These are phyloP conservation scores for Phytophthora foliorum DNA, from an alignment of 352 stramenopile species.

Conservation along the genomic window DNA sequence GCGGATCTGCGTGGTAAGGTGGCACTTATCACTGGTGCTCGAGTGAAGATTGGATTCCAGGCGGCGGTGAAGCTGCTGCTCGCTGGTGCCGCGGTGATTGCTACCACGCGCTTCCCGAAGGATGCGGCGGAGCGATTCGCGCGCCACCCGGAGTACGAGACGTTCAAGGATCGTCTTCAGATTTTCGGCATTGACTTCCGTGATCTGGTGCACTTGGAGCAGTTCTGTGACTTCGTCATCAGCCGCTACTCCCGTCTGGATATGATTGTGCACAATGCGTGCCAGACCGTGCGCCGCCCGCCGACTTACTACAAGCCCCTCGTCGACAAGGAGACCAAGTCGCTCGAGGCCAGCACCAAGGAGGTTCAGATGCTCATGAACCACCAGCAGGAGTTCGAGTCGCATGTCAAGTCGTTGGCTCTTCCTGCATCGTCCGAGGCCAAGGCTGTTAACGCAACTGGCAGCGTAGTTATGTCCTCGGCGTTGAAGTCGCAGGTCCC, in stretches of 20 bases:
- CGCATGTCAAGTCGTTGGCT: constrained; percentile 68
- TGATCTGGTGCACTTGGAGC: constrained; percentile 96
- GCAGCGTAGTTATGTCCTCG: constrained; percentile 68
- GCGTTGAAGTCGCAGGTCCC: constrained; percentile 88
- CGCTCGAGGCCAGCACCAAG: constrained; percentile 58
- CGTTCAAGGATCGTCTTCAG: constrained; percentile 94
- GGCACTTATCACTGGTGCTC: constrained; percentile 94
- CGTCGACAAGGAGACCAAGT: constrained; percentile 85
- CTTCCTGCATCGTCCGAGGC: constrained; percentile 47
- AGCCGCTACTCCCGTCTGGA: constrained; percentile 92
- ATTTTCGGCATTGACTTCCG: constrained; percentile 97
- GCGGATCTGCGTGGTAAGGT: constrained; percentile 91
- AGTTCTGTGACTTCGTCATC: constrained; percentile 93
- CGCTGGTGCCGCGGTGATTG: constrained; percentile 93
- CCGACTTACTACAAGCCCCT: constrained; percentile 95
- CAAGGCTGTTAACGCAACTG: constrained; percentile 20
- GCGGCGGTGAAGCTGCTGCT: constrained; percentile 95
- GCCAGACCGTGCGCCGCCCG: constrained; percentile 96
- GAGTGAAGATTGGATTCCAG: constrained; percentile 98
- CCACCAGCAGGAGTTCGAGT: constrained; percentile 84
- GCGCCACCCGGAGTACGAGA: constrained; percentile 93
- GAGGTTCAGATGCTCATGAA: constrained; percentile 79
- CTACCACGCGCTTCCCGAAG: constrained; percentile 96
- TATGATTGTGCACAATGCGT: constrained; percentile 98
- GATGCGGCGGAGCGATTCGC: constrained; percentile 93